Evolutionary conservation across 2,329 filamentous ascomycete species (phyloP).

Genomic region (Esteya vermicola): DNA sequence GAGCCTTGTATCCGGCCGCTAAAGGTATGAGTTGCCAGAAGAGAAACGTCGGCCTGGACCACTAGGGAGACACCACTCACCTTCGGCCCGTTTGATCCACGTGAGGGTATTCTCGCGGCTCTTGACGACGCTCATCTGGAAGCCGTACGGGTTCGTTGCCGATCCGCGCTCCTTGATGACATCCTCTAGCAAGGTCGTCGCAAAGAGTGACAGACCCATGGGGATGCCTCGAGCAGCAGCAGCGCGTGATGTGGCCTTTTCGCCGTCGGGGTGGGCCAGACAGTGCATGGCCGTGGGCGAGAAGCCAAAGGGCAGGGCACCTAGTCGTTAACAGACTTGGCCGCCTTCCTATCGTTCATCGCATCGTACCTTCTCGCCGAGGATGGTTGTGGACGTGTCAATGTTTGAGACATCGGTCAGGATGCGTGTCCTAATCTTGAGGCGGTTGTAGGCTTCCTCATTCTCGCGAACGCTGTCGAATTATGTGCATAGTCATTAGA

Average conservation of each 20-base stretch:
- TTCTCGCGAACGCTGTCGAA: slow-evolving; percentile 34
- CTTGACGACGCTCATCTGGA: slow-evolving; percentile 38
- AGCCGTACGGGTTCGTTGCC: slow-evolving; percentile 26
- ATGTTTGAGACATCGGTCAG: slow-evolving; percentile 23
- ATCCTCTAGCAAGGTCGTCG: slow-evolving; percentile 29
- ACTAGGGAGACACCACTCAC: neutral
- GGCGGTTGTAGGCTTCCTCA: slow-evolving; percentile 33
- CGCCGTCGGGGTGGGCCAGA: slow-evolving; percentile 36
- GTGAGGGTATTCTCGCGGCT: slow-evolving; percentile 27
- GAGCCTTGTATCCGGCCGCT: neutral
- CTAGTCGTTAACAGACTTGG: neutral
- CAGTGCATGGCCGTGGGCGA: slow-evolving; percentile 37
- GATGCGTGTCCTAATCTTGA: slow-evolving; percentile 30
- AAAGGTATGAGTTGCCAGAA: neutral
- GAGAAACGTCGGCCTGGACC: no score
- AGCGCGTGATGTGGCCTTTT: slow-evolving; percentile 31
- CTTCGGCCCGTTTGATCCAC: slow-evolving; percentile 16
- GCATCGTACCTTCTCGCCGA: slow-evolving; percentile 21
- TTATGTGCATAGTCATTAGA: neutral
- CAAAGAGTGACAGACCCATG: slow-evolving; percentile 33
- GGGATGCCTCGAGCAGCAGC: slow-evolving; percentile 25
- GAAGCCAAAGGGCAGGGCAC: slow-evolving; percentile 30
- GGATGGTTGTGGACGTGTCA: slow-evolving; percentile 26
- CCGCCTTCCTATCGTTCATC: no score
- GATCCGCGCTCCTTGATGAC: slow-evolving; percentile 22